These are phyloP conservation scores for Flaveria sonorensis DNA, from an alignment of 129 eudicot species.

Conservation along the genomic window DNA sequence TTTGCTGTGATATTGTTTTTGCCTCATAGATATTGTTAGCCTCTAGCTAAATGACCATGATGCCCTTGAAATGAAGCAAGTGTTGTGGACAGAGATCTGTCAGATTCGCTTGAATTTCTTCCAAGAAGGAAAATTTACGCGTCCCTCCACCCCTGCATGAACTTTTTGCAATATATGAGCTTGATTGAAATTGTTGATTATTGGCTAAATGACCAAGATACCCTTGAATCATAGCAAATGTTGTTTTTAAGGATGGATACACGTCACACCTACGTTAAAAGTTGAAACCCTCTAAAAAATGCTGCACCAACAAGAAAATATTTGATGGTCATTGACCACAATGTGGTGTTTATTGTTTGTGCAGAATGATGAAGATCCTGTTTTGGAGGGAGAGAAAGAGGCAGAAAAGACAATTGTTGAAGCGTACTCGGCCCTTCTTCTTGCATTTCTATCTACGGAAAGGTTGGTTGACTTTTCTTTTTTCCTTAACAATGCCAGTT, in stretches of 20 bases:
- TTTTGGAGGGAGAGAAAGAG: conserved; percentile 89
- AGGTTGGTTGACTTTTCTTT: conserved; percentile 44
- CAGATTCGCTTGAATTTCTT: conserved; percentile 25
- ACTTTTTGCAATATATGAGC: not conserved
- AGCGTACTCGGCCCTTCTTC: conserved; percentile 95
- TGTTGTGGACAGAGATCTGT: not conserved
- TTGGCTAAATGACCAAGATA: conserved; percentile 24
- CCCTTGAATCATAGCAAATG: no score
- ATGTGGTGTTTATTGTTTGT: conserved; percentile 17
- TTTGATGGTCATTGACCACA: no score
- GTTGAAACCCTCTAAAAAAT: no score
- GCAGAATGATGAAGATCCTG: conserved; percentile 75
- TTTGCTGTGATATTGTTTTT: no score
- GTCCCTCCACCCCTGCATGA: no score
- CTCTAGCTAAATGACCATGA: no score
- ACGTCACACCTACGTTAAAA: no score
- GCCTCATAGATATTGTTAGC: no score
- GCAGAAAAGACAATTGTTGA: conserved; percentile 95
- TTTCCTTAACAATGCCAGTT: not conserved
- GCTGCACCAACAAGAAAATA: no score
- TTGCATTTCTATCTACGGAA: conserved; percentile 88
- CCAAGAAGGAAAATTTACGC: not conserved
- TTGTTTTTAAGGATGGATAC: no score
- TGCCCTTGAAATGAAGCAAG: no score
- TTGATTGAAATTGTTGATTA: conserved; percentile 25